phyloP scores from a whole-genome alignment of 805 yeast species.

The Lipomyces anomalus region DNA sequence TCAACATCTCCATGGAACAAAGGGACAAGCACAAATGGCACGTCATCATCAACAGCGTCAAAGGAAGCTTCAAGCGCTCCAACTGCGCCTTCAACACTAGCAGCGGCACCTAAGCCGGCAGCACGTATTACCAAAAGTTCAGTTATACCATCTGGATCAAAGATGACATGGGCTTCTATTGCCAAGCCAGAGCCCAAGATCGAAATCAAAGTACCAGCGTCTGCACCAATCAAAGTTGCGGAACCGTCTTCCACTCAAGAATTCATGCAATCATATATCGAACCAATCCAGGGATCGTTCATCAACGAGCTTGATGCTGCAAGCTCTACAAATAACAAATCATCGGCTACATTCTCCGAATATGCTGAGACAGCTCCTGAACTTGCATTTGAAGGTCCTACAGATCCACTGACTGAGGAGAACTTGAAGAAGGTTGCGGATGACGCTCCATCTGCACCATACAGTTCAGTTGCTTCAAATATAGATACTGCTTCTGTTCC shows the following conservation, averaged over 20 bases:
- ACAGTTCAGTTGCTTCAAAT: constrained; percentile 27
- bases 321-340: too few species aligned
- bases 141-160: constrained; percentile 22
- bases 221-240: constrained; percentile 1
- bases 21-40: too few species aligned
- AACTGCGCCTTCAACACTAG: constrained; percentile 23
- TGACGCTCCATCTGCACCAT: constrained; percentile 24
- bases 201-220: neutral
- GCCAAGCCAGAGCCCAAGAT: constrained; percentile 20
- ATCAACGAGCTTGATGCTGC: neutral
- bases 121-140: constrained; percentile 26
- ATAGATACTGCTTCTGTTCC: constrained; percentile 13
- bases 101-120: constrained; percentile 30
- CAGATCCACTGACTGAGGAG: constrained; percentile 23
- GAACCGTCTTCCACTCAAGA: constrained; percentile 2
- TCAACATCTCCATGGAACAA: too few species aligned
- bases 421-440: constrained; percentile 23
- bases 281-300: neutral
- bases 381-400: constrained; percentile 5
- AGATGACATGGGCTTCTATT: constrained; percentile 26
- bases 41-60: too few species aligned
- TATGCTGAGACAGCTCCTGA: constrained; percentile 5
- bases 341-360: neutral
- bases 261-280: neutral
- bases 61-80: too few species aligned